Percentiles rank a stretch among this genome's conserved stretches.
These are phyloP conservation scores for Cryptosporidium sp. DNA, from an alignment of 169 alveolate species.

Conservation along the genomic window DNA sequence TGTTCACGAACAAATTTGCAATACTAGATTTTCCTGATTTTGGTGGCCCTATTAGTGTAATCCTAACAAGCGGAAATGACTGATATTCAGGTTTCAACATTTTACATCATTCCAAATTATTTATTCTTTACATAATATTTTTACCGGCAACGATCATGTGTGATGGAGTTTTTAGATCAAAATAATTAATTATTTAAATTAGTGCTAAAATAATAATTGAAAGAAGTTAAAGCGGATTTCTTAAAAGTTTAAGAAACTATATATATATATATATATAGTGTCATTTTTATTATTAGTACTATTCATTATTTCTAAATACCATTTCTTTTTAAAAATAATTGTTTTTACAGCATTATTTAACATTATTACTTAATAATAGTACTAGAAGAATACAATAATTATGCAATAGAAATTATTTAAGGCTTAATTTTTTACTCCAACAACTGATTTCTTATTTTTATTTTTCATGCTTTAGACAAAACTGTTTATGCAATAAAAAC, in stretches of 20 bases:
- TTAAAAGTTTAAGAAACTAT: not conserved
- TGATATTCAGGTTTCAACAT: conserved; percentile 71
- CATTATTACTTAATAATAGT: not conserved
- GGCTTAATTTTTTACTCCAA: not conserved
- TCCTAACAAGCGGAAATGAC: conserved; percentile 62
- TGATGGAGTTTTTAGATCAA: conserved; percentile 55
- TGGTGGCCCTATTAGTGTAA: conserved; percentile 68
- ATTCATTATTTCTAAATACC: not conserved
- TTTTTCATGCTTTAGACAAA: conserved; percentile 39
- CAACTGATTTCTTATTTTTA: not conserved
- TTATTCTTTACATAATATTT: not conserved
- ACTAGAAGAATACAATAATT: not conserved
- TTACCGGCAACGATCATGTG: conserved; percentile 46
- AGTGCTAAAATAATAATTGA: not conserved
- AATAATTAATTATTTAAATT: not conserved
- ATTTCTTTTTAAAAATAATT: not conserved
- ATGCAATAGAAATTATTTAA: not conserved
- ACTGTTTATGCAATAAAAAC: conserved; percentile 48
- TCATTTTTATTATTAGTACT: not conserved
- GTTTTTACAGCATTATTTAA: not conserved
- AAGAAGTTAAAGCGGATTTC: not conserved
- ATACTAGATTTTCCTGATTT: conserved; percentile 70
- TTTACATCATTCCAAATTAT: not conserved
- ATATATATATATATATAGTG: not conserved
- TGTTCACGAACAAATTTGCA: conserved; percentile 44